Base-by-base conservation (phyloP, 2,329 filamentous ascomycete genomes). In the Thielaviopsis euricoi region DNA sequence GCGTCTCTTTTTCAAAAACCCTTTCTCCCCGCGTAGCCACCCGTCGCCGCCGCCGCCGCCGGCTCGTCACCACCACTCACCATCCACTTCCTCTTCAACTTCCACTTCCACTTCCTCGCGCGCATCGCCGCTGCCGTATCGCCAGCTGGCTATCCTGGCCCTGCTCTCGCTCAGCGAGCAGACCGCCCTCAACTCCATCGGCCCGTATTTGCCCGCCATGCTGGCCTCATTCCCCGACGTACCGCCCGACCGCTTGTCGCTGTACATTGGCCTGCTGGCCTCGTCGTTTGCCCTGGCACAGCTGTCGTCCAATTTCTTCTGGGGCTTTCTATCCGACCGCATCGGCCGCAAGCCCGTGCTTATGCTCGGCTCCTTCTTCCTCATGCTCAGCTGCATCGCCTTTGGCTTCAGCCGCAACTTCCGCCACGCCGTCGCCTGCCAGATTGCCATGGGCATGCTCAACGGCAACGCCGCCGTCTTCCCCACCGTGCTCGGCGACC, bases 381-480 rank as follows among this genome's bases (percentile, higher is more conserved):
- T 95, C 23, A 85, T 87, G 62, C 73, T 76, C 13, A 95, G 88
- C 66, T 96, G 97, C 67, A 69, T 86, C 48, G 80, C 81, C 0
- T 98, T 98, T 68, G 93, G 91, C 3, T 89, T 97, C 65, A 94
- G 89, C 68, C 81, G 72, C 61, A 84, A 78, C 1, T 80, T 95
- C 61, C 88, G 83, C 80, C 90, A 97, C 68, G 83, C 94, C 2
- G 77, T 97, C 15, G 62, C 88, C 17, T 87, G 95, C 0, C 93
- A 98, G 67, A 81, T 86, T 1, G 73, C 90, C 62, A 96, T 97
- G 89, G 93, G 93, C 3, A 68, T 95, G 56, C 81, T 95, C 55
- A 98, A 97, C 68, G 93, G 93, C 56, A 98, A 98, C 65, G 89
- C 93, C 29, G 91, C 89, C 4, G 84, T 96, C 13, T 89, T 98